Percentiles rank a stretch among this genome's conserved stretches.
Conservation (phyloP, 2,329 filamentous ascomycete genomes). For the Trichoderma koningiopsis region DNA sequence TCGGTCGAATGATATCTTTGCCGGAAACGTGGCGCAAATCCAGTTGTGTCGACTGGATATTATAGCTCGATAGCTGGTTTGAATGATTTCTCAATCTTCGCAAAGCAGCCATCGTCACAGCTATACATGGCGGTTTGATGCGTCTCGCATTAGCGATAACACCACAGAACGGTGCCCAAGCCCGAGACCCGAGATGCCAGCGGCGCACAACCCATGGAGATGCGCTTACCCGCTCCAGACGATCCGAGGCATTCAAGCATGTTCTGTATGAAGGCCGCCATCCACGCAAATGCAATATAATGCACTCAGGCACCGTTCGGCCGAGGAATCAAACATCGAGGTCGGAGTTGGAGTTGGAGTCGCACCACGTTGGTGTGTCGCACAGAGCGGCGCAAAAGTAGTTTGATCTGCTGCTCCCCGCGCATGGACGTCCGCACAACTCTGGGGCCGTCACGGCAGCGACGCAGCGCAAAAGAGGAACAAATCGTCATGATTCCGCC, state of each 20-base stretch:
- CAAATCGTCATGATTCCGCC: background rate
- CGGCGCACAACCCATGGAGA: background rate
- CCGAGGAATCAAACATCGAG: background rate
- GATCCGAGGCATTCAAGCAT: background rate
- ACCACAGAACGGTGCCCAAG: background rate
- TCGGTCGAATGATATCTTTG: background rate
- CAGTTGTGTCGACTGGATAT: background rate
- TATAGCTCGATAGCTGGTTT: background rate
- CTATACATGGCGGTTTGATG: background rate
- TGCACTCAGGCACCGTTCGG: background rate
- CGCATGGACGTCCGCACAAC: background rate
- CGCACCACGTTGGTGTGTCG: constrained; percentile 24
- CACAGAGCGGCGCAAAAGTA: constrained; percentile 17
- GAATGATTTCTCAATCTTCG: background rate
- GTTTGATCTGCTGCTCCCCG: background rate
- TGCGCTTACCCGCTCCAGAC: background rate
- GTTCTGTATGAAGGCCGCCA: background rate
- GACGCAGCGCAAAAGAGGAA: background rate
- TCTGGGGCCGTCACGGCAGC: background rate
- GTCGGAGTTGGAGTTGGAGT: constrained; percentile 20
- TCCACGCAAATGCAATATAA: background rate
- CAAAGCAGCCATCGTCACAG: background rate
- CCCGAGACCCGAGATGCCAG: background rate
- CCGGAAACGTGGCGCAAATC: background rate
- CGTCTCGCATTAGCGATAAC: background rate